These are phyloP conservation scores for Colletotrichum lindemuthianum DNA, from an alignment of 2,329 filamentous ascomycete species.

Conservation along the genomic window DNA sequence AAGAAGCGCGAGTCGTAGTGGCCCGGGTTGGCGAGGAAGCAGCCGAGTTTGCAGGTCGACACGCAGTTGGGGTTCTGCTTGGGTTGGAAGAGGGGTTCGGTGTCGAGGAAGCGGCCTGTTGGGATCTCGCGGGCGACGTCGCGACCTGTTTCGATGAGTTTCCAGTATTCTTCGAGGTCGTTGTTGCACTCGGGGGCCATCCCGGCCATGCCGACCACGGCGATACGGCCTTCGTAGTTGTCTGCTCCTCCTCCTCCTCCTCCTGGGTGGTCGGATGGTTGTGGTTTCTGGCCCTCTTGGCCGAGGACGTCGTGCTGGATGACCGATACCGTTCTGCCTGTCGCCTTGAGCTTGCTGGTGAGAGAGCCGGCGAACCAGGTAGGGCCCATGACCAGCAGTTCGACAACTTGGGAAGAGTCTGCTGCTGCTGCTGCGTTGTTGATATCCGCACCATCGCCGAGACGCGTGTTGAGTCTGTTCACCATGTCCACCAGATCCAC, in stretches of 20 bases:
- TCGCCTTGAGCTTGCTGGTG: slow-evolving; percentile 17
- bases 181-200: too few relatives aligned
- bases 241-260: too few relatives aligned
- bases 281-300: neutral
- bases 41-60: too few relatives aligned
- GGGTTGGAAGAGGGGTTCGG: too few relatives aligned
- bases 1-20: slow-evolving; percentile 53
- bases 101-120: too few relatives aligned
- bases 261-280: too few relatives aligned
- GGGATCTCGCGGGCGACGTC: too few relatives aligned
- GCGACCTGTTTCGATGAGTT: too few relatives aligned
- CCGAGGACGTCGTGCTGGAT: slow-evolving; percentile 2
- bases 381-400: neutral
- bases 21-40: neutral
- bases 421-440: neutral
- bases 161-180: too few relatives aligned
- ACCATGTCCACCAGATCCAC: slow-evolving; percentile 8
- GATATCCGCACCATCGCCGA: neutral
- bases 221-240: neutral
- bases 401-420: slow-evolving; percentile 1
- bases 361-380: slow-evolving; percentile 16
- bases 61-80: too few relatives aligned
- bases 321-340: neutral
- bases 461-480: slow-evolving; percentile 5
- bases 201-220: neutral